Evolutionary conservation across 1,284 basidiomycete species (phyloP).

Genomic region (Tausonia pullulans): DNA sequence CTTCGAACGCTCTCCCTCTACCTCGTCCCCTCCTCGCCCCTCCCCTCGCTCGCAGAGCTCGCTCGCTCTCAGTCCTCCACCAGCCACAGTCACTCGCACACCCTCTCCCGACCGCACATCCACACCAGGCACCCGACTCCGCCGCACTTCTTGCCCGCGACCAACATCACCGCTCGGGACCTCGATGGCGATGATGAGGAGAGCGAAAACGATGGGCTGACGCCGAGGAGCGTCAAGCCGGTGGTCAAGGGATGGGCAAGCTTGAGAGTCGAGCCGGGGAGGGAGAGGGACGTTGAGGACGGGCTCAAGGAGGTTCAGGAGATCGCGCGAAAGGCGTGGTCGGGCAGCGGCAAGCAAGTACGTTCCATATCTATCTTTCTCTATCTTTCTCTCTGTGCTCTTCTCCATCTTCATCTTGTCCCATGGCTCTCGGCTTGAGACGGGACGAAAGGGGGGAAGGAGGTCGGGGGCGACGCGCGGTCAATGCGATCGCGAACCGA

Average conservation of each 20-base stretch:
- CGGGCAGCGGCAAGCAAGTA: background rate
- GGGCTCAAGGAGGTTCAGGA: background rate
- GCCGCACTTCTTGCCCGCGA: conserved; percentile 16
- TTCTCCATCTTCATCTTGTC: too few relatives aligned
- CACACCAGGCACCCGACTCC: conserved; percentile 9
- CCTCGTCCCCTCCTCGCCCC: conserved; percentile 14
- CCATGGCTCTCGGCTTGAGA: too few relatives aligned
- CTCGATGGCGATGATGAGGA: conserved; percentile 28
- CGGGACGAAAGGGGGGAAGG: background rate
- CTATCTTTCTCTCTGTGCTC: background rate
- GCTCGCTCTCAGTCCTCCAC: background rate
- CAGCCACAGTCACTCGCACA: conserved; percentile 13
- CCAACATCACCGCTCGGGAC: conserved; percentile 24
- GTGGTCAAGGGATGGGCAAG: background rate
- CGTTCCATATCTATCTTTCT: background rate
- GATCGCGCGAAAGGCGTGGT: background rate
- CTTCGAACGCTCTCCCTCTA: conserved; percentile 30
- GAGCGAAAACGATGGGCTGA: conserved; percentile 15
- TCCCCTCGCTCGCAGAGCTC: too few relatives aligned
- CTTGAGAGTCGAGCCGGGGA: background rate
- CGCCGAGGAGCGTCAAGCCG: background rate
- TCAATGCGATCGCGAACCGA: too few relatives aligned
- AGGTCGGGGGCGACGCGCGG: background rate
- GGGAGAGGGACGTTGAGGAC: background rate
- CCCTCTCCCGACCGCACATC: conserved; percentile 13